Evolutionary conservation across 257 asterid genomes (phyloP), one percentile per base, ranked within the genome.

Genomic region (Handroanthus guayacan): DNA sequence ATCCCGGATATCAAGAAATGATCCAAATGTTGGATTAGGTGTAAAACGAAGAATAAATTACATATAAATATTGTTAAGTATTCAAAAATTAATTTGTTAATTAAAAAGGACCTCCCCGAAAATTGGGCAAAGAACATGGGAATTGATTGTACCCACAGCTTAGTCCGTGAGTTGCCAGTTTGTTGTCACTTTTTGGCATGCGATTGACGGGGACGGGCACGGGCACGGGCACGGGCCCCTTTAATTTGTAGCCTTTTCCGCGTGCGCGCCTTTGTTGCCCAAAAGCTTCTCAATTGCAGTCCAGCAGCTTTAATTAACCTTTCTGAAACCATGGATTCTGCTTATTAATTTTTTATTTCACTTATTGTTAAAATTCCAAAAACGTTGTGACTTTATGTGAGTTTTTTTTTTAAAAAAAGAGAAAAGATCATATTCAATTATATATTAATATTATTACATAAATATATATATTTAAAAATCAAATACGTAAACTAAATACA

Each of bases 251-350:
- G 55, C 58, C 41, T 47, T 47, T 34, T 47, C 78, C 71, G 71
- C 71, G 71, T 73, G 71, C 78, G 37, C 14, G 3, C 45, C 10
- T 45, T 48, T 72, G 69, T 60, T 45, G 70, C 52, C 62, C 52
- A 47, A 16, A 71, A 56, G 67, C 54, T 56, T 18, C 25, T 56
- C 34, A 66, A 44, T 13, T 67, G 20, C 12, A 1, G 38, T 67
- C 43, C 12, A 1, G 38, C 58, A 47, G 72, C 72, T 45, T 41
- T 41, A 41, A 41, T 64, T 13, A 47, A 47, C n/a, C 54, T 47
- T 39, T 6, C 9, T 6, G 4, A 8, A 16, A 38, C 17, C 1
- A 16, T 9, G 36, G 14, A 0, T 41, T 65, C 16, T 7, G 2
- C 70, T 16, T 43, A 20, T 36, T 60, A 2, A 20, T 2, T 60